A percentile compares a stretch with the other conserved stretches of the same genome.
phyloP scores from a whole-genome alignment of 306 rosid genomes.

The Lupinus albus region DNA sequence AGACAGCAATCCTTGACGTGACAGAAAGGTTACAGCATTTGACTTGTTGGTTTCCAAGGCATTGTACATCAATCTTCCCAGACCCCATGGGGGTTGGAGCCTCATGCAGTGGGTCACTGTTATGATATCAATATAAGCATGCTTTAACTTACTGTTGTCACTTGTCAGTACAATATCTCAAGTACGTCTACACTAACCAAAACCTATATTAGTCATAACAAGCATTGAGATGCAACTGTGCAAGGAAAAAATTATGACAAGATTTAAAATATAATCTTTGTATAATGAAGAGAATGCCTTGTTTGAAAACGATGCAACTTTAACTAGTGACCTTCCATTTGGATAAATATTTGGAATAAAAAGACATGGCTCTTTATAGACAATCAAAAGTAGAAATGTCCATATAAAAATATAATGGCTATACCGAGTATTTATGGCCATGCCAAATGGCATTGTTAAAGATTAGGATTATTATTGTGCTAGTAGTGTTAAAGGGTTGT shows the following conservation, averaged over 20 bases:
- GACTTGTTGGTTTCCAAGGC: conserved; percentile 22
- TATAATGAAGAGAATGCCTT: not conserved
- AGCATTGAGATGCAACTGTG: conserved; percentile 18
- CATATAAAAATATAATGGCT: conserved; percentile 14
- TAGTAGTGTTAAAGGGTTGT: not conserved
- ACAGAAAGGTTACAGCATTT: conserved; percentile 15
- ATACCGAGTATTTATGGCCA: not conserved
- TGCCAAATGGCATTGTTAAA: conserved; percentile 6
- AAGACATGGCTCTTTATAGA: conserved; percentile 26
- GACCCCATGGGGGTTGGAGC: conserved; percentile 4
- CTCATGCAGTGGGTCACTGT: not conserved
- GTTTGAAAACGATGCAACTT: conserved; percentile 13
- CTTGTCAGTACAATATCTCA: conserved; percentile 4
- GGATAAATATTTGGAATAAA: conserved; percentile 4
- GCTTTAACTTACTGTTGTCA: conserved; percentile 5
- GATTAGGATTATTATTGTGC: not conserved
- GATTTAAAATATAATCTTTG: not conserved
- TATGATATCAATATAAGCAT: conserved; percentile 7
- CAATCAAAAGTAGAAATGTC: conserved; percentile 31
- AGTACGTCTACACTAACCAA: conserved; percentile 3
- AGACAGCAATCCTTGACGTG: conserved; percentile 6
- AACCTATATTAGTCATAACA: not conserved
- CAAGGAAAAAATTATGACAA: not conserved
- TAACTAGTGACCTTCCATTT: conserved; percentile 9
- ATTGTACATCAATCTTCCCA: not conserved